Evolutionary conservation across 2,329 filamentous ascomycete genomes (phyloP), one percentile per base, ranked within the genome.

Genomic region (Albifimbria verrucaria): DNA sequence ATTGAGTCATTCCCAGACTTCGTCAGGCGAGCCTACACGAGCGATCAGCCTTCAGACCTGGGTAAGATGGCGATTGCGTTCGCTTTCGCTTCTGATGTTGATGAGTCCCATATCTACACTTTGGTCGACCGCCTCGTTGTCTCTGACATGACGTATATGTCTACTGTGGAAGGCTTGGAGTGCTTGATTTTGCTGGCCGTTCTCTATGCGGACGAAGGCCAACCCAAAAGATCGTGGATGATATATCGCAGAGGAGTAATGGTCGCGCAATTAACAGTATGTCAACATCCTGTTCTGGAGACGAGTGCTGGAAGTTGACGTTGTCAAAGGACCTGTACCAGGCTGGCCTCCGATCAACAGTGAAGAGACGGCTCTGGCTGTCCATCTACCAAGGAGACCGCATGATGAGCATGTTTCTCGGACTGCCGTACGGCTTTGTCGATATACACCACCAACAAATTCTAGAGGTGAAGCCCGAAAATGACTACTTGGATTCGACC

Each of bases 401-500:
- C 18, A 73, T 77, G 57, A 57, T 70, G n/a, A 75, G 72, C 24
- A 59, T 77, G 36, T 64, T 77, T 11, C 70, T 77, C 7, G 74
- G 74, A 11, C 65, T 77, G 5, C 74, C 57, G 3, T 53, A 60
- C 41, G 58, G 53, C 17, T 55, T 60, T 5, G 52, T 41, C 44
- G 59, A 60, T 32, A 47, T 28, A 6, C 55, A 57, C 42, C 53
- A 52, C 28, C 23, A 49, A 48, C 26, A 60, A 68, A 51, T 48
- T 21, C 26, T 50, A 12, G 55, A 47, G 28, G 21, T 41, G 9
- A 28, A 50, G 3, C 24, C 46, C 20, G 43, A 49, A 4, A 39
- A 25, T 43, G 49, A 48, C 22, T 44, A 36, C 11, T 53, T 21
- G 28, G 43, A 46, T 10, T 41, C 62, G 52, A 10, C 59, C 17